phyloP scores from a whole-genome alignment of 257 asterid genomes.

The Gardenia jasminoides region DNA sequence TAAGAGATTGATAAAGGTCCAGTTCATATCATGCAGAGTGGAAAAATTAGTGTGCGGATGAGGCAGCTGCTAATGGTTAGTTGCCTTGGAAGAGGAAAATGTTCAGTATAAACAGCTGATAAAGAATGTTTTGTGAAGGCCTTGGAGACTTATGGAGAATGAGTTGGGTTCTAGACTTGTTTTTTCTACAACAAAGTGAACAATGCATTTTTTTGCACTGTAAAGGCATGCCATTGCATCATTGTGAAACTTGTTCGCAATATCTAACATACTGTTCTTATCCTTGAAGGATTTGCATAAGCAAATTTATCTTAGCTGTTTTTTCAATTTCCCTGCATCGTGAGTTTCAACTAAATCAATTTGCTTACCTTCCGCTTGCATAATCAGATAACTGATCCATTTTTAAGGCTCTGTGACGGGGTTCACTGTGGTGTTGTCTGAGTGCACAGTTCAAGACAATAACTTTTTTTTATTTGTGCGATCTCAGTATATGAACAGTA shows the following conservation, averaged over 20 bases:
- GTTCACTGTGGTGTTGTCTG: not conserved
- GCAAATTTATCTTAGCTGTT: not conserved
- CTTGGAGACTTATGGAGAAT: not conserved
- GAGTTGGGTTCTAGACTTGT: no score
- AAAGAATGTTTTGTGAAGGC: conserved; percentile 1
- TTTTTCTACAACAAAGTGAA: not conserved
- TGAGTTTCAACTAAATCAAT: no score
- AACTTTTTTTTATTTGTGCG: not conserved
- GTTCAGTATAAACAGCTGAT: not conserved
- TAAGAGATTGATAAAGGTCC: not conserved
- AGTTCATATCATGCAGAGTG: not conserved
- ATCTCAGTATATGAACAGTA: no score
- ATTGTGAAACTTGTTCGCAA: not conserved
- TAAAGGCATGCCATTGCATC: not conserved
- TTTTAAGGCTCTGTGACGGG: not conserved
- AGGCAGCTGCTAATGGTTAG: not conserved
- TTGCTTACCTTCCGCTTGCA: not conserved
- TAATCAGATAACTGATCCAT: not conserved
- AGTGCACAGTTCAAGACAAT: not conserved
- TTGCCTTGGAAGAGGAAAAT: not conserved
- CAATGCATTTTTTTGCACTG: not conserved
- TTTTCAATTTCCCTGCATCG: not conserved
- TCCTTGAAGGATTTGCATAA: not conserved
- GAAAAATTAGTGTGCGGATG: not conserved
- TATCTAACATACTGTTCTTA: not conserved